Conservation (phyloP, 1,284 basidiomycete genomes). For the Leucoagaricus sp. region DNA sequence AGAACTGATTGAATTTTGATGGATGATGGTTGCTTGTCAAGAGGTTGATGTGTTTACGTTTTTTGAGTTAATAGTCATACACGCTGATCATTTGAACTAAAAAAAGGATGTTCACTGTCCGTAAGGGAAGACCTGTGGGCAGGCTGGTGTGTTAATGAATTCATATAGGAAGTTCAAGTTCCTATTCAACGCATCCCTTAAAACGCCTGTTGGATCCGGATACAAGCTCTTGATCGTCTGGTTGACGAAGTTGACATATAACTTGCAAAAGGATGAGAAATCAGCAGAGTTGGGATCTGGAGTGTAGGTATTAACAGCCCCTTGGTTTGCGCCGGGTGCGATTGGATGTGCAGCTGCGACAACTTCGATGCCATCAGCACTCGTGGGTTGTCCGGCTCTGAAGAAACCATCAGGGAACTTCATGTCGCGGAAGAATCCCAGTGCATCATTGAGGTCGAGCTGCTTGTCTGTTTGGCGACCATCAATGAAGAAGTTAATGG, state of each 20-base stretch:
- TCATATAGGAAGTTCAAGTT: slow-evolving; percentile 21
- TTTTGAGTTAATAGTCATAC: too few species aligned
- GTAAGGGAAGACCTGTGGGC: slow-evolving; percentile 20
- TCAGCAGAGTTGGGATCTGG: slow-evolving; percentile 21
- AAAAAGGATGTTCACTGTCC: slow-evolving; percentile 14
- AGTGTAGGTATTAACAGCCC: slow-evolving; percentile 19
- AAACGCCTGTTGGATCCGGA: slow-evolving; percentile 20
- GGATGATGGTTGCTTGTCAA: too few species aligned
- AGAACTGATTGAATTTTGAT: too few species aligned
- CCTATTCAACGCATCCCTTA: slow-evolving; percentile 21
- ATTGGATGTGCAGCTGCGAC: slow-evolving; percentile 19
- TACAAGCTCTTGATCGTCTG: slow-evolving; percentile 20
- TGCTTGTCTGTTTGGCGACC: slow-evolving; percentile 23
- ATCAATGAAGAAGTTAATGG: slow-evolving; percentile 27
- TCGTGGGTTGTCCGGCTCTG: slow-evolving; percentile 6
- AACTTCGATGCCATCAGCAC: slow-evolving; percentile 6
- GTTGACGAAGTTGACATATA: slow-evolving; percentile 23
- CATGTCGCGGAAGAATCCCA: slow-evolving; percentile 21
- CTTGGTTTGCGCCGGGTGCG: slow-evolving; percentile 21
- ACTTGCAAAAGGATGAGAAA: slow-evolving; percentile 17
- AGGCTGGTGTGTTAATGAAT: slow-evolving; percentile 5
- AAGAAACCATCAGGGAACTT: slow-evolving; percentile 20
- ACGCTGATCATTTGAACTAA: too few species aligned
- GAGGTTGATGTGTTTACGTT: too few species aligned
- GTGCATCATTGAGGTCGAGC: slow-evolving; percentile 18